A percentile compares a stretch with the other conserved stretches of the same genome.
These are phyloP conservation scores for Zasmidium angulare DNA, from an alignment of 2,329 filamentous ascomycete species.

Conservation along the genomic window DNA sequence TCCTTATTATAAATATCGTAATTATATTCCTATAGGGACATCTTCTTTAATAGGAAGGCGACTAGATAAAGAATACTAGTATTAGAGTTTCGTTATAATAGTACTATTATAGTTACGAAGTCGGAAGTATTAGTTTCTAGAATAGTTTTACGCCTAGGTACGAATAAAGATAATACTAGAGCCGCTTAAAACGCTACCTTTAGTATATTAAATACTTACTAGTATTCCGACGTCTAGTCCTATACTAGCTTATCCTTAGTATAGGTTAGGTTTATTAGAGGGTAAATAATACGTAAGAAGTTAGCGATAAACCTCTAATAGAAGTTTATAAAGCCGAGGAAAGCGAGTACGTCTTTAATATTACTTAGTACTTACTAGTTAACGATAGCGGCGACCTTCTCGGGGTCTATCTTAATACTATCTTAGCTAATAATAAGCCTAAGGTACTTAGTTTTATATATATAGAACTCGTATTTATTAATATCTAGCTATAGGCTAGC, in stretches of 20 bases:
- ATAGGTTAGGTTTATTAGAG: background rate
- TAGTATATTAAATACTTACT: conserved; percentile 3
- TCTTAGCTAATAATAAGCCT: too few species aligned
- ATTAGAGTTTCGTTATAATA: background rate
- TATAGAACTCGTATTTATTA: too few species aligned
- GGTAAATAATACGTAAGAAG: background rate
- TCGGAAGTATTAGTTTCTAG: too few species aligned
- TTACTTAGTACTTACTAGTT: background rate
- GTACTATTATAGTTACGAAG: too few species aligned
- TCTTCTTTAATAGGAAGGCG: conserved; percentile 12
- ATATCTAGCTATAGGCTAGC: too few species aligned
- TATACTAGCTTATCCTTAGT: background rate
- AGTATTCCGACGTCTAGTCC: background rate
- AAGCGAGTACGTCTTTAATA: conserved; percentile 5
- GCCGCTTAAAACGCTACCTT: conserved; percentile 1
- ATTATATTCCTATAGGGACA: conserved; percentile 17
- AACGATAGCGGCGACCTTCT: too few species aligned
- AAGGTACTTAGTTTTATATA: too few species aligned
- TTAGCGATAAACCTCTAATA: conserved; percentile 1
- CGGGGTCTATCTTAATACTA: too few species aligned
- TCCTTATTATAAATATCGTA: too few species aligned
- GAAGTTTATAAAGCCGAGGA: conserved; percentile 8
- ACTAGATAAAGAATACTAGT: background rate
- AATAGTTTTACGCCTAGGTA: background rate
- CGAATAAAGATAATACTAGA: background rate